Evolutionary conservation across 257 asterid species (phyloP).

Genomic region (Solanum etuberosum): DNA sequence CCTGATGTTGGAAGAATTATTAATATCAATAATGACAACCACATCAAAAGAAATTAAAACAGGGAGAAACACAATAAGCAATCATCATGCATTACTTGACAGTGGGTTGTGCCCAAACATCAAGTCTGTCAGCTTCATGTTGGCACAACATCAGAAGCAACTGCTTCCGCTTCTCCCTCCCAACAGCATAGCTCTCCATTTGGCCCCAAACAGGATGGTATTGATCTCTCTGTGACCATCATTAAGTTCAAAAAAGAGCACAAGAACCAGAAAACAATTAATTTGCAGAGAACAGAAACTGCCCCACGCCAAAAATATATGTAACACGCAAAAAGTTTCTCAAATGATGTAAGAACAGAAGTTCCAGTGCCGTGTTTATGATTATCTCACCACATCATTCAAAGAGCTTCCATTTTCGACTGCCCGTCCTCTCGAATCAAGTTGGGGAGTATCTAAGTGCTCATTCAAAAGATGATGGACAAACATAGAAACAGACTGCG

Average conservation of each 20-base stretch:
- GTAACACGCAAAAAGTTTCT: background rate
- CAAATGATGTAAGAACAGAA: slow-evolving; percentile 4
- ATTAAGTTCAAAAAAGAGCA: background rate
- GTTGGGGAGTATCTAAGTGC: slow-evolving; percentile 41
- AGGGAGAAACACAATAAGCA: background rate
- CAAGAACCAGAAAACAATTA: slow-evolving; percentile 4
- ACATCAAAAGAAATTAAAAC: background rate
- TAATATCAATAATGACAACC: slow-evolving; percentile 5
- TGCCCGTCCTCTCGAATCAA: slow-evolving; percentile 43
- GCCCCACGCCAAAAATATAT: background rate
- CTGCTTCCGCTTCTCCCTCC: slow-evolving; percentile 84
- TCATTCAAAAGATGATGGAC: slow-evolving; percentile 75
- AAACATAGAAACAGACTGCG: slow-evolving; percentile 74
- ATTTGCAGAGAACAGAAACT: background rate
- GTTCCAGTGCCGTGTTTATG: slow-evolving; percentile 6
- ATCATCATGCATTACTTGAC: slow-evolving; percentile 49
- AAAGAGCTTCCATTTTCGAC: slow-evolving; percentile 55
- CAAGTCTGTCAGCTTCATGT: slow-evolving; percentile 96
- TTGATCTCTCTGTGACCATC: slow-evolving; percentile 55
- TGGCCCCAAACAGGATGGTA: slow-evolving; percentile 97
- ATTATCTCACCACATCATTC: slow-evolving; percentile 56
- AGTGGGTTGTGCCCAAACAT: slow-evolving; percentile 98
- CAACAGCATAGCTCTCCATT: slow-evolving; percentile 77
- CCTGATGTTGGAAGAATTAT: slow-evolving; percentile 28
- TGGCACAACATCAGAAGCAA: slow-evolving; percentile 89